Evolutionary conservation across 1,284 basidiomycete genomes (phyloP).

Genomic region (Ceratobasidium sp.): DNA sequence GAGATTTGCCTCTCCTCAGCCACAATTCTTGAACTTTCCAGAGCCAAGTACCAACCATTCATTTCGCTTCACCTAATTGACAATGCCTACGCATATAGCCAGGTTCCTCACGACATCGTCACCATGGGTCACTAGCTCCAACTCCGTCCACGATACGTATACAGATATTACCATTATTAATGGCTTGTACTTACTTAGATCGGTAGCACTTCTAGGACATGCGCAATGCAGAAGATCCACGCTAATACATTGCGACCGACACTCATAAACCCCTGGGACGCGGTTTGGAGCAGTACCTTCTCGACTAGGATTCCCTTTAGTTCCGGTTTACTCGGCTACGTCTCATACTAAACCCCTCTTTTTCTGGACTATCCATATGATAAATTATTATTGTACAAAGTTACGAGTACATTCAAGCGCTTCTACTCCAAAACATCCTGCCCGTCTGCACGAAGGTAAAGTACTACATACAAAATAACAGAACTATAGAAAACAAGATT

Average conservation of each 20-base stretch:
- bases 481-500: constrained; percentile 21
- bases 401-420: constrained; percentile 10
- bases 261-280: constrained; percentile 10
- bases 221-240: constrained; percentile 16
- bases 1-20: constrained; percentile 27
- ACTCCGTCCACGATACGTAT: constrained; percentile 12
- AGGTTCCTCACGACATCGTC: constrained; percentile 29
- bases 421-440: no score
- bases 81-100: constrained; percentile 4
- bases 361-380: constrained; percentile 13
- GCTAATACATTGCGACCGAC: constrained; percentile 16
- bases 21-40: background rate
- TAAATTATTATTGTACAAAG: constrained; percentile 46
- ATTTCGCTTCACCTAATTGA: background rate
- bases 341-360: constrained; percentile 48
- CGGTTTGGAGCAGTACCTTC: constrained; percentile 9
- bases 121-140: constrained; percentile 36
- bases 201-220: constrained; percentile 7
- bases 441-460: no score
- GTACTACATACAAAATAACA: background rate
- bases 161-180: background rate
- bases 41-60: background rate
- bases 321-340: constrained; percentile 2
- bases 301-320: constrained; percentile 27
- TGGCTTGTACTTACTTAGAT: background rate